Evolutionary conservation across 1,284 basidiomycete genomes (phyloP), one percentile per base, ranked within the genome.

Genomic region (Malassezia slooffiae): DNA sequence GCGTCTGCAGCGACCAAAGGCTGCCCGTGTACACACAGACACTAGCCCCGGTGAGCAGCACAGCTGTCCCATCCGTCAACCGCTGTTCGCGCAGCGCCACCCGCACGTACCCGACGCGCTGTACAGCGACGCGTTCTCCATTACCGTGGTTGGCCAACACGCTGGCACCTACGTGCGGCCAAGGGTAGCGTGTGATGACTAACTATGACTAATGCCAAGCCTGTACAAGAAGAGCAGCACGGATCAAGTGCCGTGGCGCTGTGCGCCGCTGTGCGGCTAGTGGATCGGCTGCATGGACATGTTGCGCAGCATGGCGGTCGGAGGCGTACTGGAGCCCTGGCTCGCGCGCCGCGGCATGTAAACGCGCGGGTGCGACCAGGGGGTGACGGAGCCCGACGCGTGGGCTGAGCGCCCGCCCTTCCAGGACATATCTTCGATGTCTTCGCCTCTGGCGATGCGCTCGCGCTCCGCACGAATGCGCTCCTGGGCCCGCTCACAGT

Each of bases 401-500:
- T 47, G 39, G 2, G 24, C 24, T 26, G n/a, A n/a, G n/a, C n/a
- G n/a, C n/a, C n/a, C n/a, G n/a, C n/a, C n/a, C n/a, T n/a, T n/a
- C n/a, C n/a, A n/a, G n/a, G n/a, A n/a, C n/a, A n/a, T n/a, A 35
- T 54, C 48, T 29, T 54, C 52, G 11, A 61, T 46, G 1, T 44
- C 28, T 38, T 60, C 59, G 32, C 59, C 58, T 6, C 47, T 33
- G n/a, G 55, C 43, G 38, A 58, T 54, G 20, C 55, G 52, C 41
- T 65, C 60, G 19, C 66, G 49, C 43, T 68, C 62, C 19, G 42
- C 44, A 28, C 57, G 51, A 45, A 69, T 67, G 11, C 60, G 42
- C 31, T 56, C 64, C 33, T 69, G 66, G 0, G 66, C 64, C 34
- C 57, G 60, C 33, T 66, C 61, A 45, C 64, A 67, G 13, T 55